Base-by-base conservation (phyloP, 2,329 filamentous ascomycete genomes). In the Apiospora saccharicola region DNA sequence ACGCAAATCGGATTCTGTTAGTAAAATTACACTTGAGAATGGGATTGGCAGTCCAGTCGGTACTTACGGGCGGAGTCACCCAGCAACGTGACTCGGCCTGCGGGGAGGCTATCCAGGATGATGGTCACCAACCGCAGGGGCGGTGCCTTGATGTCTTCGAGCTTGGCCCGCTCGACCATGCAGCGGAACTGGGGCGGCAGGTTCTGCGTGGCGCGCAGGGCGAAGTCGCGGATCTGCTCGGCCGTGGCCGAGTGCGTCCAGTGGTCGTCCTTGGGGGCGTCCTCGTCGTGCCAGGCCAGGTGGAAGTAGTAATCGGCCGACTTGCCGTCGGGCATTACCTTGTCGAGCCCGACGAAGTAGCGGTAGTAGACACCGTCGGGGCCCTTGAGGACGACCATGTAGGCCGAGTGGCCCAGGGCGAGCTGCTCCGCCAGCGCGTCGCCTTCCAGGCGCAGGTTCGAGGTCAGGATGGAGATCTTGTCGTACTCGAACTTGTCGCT, bases 231-330 rank as follows among this genome's bases (percentile, higher is more conserved):
- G 37, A 91, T 88, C 74, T 88, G 89, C 75, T 81, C 79, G 14
- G 80, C 78, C 10, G 92, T 85, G 67, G 76, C 74, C 4, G 73
- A 51, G 76, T 88, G 87, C 0, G 95, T 94, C 91, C 94, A 98
- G 75, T 97, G 86, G 70, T 78, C 75, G 12, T 72, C 44, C 26
- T 67, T 72, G 34, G n/a, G 26, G 10, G 68, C 68, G 30, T 41
- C 34, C 10, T 34, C 68, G 34, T 53, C 47, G 16, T 14, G 47
- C 68, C 68, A 70, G 24, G 71, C 57, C 19, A 75, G 1, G 24
- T 72, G 74, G 77, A 77, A 79, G 64, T 79, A 80, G 53, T 79
- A 79, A 6, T 73, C 68, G 16, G 73, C 78, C 0, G 77, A 77
- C 14, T 77, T 74, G 44, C 74, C 72, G 67, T 77, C 76, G 2